These are phyloP conservation scores for Yamadazyma paraphyllophila DNA, from an alignment of 805 yeast genomes.

Conservation along the genomic window DNA sequence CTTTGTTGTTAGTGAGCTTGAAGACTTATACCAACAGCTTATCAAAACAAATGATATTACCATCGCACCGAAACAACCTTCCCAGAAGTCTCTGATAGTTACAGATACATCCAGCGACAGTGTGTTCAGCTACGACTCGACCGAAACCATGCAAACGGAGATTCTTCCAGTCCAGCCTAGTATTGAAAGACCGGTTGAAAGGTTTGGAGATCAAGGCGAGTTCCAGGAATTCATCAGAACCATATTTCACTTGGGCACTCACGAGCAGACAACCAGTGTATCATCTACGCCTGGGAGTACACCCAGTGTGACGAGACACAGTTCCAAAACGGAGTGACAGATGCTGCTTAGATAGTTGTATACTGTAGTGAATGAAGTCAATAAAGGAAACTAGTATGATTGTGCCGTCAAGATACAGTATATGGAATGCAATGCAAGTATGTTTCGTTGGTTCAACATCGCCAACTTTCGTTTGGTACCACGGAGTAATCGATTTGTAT, in stretches of 20 bases:
- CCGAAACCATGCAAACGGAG: neutral
- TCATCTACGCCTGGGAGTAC: neutral
- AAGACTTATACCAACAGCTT: no score
- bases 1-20: no score
- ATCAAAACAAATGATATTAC: no score
- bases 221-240: neutral
- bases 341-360: no score
- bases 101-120: neutral
- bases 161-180: neutral
- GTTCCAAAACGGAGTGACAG: neutral
- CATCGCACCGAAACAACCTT: no score
- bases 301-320: neutral
- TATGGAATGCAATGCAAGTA: neutral
- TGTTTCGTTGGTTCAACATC: no score
- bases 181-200: neutral
- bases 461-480: no score
- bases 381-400: no score
- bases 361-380: no score
- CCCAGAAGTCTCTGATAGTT: no score
- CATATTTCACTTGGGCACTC: neutral
- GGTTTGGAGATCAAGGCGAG: neutral
- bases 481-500: no score
- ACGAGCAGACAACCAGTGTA: neutral
- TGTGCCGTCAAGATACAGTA: no score
- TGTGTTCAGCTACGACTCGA: neutral